Percentiles rank a stretch among this genome's conserved stretches.
These are phyloP conservation scores for Leishmania martiniquensis DNA, from an alignment of 208 protist genomes.

Conservation along the genomic window DNA sequence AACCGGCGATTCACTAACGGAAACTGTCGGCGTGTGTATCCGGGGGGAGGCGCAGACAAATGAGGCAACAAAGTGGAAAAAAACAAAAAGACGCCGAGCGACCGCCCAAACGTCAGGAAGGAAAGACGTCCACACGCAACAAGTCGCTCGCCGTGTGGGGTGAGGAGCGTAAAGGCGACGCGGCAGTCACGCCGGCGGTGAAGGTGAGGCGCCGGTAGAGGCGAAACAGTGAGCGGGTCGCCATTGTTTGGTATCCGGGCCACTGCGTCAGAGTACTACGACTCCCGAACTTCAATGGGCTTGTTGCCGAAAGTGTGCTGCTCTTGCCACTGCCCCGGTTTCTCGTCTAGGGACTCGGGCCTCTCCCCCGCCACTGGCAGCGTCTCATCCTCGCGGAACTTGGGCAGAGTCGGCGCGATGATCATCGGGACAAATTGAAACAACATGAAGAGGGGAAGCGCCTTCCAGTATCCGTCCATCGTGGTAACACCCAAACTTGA, in stretches of 20 bases:
- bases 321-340: not conserved
- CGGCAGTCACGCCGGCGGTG: not conserved
- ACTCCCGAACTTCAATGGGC: not conserved
- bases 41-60: not conserved
- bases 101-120: not conserved
- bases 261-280: not conserved
- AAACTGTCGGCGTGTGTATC: no score
- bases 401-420: slow-evolving; percentile 18
- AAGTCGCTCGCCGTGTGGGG: not conserved
- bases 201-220: not conserved
- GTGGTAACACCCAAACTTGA: slow-evolving; percentile 15
- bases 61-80: not conserved
- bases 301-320: not conserved
- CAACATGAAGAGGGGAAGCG: slow-evolving; percentile 26
- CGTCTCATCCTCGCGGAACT: slow-evolving; percentile 31
- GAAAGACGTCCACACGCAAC: not conserved
- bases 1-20: not conserved
- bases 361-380: slow-evolving; percentile 4
- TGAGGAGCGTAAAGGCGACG: not conserved
- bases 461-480: slow-evolving; percentile 32
- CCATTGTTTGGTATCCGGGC: not conserved
- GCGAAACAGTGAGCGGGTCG: not conserved
- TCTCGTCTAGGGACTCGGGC: slow-evolving; percentile 6
- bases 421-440: slow-evolving; percentile 35
- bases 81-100: not conserved